Percentiles rank a stretch among this genome's conserved stretches.
These are phyloP conservation scores for Metrosideros polymorpha DNA, from an alignment of 441 rosid species.

Conservation along the genomic window DNA sequence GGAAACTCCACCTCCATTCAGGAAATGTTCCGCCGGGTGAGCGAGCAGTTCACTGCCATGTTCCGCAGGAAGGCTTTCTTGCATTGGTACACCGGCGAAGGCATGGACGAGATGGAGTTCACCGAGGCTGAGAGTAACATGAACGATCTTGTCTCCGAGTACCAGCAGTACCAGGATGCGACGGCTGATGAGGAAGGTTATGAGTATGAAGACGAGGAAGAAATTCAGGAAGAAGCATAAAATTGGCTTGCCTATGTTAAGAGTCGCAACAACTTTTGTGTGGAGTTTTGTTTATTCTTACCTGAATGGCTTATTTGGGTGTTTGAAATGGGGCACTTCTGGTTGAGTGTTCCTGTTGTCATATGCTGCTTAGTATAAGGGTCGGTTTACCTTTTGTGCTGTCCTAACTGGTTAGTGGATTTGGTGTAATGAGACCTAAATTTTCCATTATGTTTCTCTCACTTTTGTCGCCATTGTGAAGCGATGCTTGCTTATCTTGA, in stretches of 20 bases:
- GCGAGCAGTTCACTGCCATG: constrained; percentile 60
- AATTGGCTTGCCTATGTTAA: not conserved
- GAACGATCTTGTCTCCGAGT: constrained; percentile 57
- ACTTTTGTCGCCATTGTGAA: not conserved
- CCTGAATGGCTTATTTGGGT: not conserved
- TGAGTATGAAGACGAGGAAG: constrained; percentile 36
- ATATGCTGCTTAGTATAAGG: too few relatives aligned
- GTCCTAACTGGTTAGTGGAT: not conserved
- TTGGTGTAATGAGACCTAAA: not conserved
- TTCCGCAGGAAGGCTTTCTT: constrained; percentile 59
- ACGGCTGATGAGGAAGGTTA: constrained; percentile 50
- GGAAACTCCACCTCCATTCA: constrained; percentile 58
- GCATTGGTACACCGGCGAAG: constrained; percentile 61
- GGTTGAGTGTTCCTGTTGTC: not conserved
- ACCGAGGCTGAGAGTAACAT: constrained; percentile 63
- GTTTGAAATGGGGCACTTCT: not conserved
- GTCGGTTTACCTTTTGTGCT: not conserved
- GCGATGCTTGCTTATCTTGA: not conserved
- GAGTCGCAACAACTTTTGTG: not conserved
- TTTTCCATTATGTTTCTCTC: not conserved
- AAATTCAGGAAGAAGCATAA: constrained; percentile 21
- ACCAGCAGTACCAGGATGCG: constrained; percentile 59
- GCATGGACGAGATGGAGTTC: constrained; percentile 67
- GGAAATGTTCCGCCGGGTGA: constrained; percentile 53
- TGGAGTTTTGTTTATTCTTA: not conserved